Evolutionary conservation across 31 red algal species (phyloP), one percentile per base, ranked within the genome.

Genomic region (Asparagopsis taxiformis): DNA sequence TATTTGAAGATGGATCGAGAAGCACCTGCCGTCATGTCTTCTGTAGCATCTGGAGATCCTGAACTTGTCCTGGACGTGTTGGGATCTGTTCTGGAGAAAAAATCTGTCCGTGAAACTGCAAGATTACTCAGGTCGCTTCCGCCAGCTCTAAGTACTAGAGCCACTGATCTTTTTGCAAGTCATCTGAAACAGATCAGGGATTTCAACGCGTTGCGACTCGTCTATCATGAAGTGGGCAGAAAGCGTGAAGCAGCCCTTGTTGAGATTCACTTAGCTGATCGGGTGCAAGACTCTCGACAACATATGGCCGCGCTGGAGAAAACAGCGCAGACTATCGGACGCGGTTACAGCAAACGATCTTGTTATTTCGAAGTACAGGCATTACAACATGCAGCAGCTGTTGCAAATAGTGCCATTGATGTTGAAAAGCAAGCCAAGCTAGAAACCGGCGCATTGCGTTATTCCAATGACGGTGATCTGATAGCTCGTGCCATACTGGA

Each of bases 31-130:
- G 41, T 92, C 29, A 32, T 31, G 24, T 60, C 80, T 19, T 60
- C 89, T n/a, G 79, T 92, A 3, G 61, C 44, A 22, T 84, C 89
- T 22, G 79, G 79, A 34, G 89, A 92, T 44, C 71, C 74, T 36
- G 89, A 92, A 63, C 79, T 92, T 25, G 65, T 92, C 30, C 54
- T 84, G 8, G 86, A 90, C 54, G 86, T 57, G 2, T 54, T 90
- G 7, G 68, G 76, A n/a, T 24, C 34, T 9, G 38, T 90, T 16
- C 52, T 80, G n/a, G 51, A 80, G 57, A 37, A 31, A 22, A 90
- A 75, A 48, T 58, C 36, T 61, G 68, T 81, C 17, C 56, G 62
- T 31, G 75, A 81, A 26, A 74, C 70, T 21, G 75, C 68, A 21
- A 36, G 55, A 34, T 37, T 92, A 31, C 29, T 92, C 43, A 72